phyloP scores from a whole-genome alignment of 2,329 filamentous ascomycete genomes.

The Penicillium brevicompactum region DNA sequence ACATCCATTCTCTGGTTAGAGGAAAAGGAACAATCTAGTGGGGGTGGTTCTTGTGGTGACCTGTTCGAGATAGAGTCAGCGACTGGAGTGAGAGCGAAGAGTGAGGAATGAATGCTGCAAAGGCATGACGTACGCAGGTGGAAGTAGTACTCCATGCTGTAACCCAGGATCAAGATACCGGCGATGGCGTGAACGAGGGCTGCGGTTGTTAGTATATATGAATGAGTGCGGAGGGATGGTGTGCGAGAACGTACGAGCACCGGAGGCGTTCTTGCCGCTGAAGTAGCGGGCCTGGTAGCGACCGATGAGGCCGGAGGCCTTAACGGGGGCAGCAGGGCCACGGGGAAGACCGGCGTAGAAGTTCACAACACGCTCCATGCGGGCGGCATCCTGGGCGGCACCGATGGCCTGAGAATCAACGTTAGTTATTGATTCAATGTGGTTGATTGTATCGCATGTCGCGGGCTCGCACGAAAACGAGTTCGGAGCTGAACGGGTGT shows the following conservation, averaged over 20 bases:
- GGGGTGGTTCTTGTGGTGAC: constrained; percentile 99
- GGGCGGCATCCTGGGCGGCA: constrained; percentile 89
- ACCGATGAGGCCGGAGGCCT: constrained; percentile 79
- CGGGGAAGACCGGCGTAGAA: constrained; percentile 99
- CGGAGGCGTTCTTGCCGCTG: constrained; percentile 81
- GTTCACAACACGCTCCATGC: constrained; percentile 96
- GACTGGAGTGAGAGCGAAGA: background rate
- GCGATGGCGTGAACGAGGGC: constrained; percentile 86
- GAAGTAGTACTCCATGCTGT: constrained; percentile 99
- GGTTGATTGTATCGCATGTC: constrained; percentile 8
- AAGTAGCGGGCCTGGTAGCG: constrained; percentile 89
- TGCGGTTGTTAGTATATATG: constrained; percentile 44
- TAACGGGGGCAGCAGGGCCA: constrained; percentile 79
- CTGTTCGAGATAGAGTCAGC: constrained; percentile 51
- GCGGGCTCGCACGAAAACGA: constrained; percentile 24
- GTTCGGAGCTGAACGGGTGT: constrained; percentile 25
- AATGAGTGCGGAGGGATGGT: background rate
- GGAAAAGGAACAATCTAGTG: constrained; percentile 64
- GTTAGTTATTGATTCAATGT: constrained; percentile 35
- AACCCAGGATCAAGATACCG: constrained; percentile 77
- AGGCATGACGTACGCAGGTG: constrained; percentile 80
- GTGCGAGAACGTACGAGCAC: constrained; percentile 70
- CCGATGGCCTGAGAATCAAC: constrained; percentile 79
- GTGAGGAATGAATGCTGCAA: background rate
- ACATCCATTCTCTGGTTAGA: constrained; percentile 37